Evolutionary conservation across 106 monocot species (phyloP), one percentile per base, ranked within the genome.

Genomic region (Apostasia shenzhenica): DNA sequence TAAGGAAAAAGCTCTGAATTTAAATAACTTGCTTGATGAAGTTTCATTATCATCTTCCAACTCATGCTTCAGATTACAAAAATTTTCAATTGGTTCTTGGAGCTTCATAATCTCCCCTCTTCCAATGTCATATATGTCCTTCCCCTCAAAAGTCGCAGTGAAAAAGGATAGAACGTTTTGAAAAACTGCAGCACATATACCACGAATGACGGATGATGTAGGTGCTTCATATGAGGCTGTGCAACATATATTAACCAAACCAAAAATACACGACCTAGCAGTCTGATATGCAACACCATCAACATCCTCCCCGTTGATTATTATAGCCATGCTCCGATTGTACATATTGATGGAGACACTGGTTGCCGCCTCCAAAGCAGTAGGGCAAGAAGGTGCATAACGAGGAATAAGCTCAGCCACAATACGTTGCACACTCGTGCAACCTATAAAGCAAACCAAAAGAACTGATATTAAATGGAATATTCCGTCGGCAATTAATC

Each of bases 311-410:
- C 87, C 90, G 76, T 77, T 90, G 60, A 74, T 76, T 80, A 93
- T 76, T 49, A 82, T 77, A 59, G 74, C 67, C 67, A 93, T 74
- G 79, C 80, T 93, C 87, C 87, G 87, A 81, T 87, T 93, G 43
- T 99, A 77, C 99, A 99, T 92, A 71, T 87, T 88, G 59, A 93
- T 88, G 48, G 85, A 79, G 48, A 93, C 93, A 64, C 88, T 85
- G 12, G 77, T 73, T 61, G 93, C 90, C 41, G 90, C 90, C 74
- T 99, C 99, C 55, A 99, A 77, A 67, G 99, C 92, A 74, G 93
- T 90, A 26, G 99, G 99, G 43, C 93, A 99, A 61, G 76, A 89
- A 67, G 82, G 77, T 4, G 88, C 86, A 86, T 92, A 97, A 6
- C 78, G 81, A 68, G 95, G 95, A 80, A 97, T 92, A 61, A 90